Base-by-base conservation (phyloP, 2,329 filamentous ascomycete genomes). In the Beauveria sp. region DNA sequence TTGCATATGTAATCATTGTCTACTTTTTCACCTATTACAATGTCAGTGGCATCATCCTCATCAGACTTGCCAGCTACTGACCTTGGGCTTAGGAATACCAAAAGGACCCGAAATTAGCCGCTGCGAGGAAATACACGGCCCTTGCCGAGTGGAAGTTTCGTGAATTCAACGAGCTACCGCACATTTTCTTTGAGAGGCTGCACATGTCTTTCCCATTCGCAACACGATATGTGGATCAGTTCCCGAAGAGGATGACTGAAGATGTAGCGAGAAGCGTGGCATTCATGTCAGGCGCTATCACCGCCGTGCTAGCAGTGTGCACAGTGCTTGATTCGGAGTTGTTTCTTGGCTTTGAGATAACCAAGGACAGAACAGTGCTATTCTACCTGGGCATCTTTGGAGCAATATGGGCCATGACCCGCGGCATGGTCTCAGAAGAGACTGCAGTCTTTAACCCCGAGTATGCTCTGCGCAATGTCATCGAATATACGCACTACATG, bases 81-180 rank as follows among this genome's bases (percentile, higher is more conserved):
- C 5, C 3, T 16, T 7, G 22, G 10, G 38, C 49, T 3, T 64
- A 91, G 88, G 93, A 99, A 78, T 97, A 96, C 71, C 92, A 96
- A 75, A 96, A 93, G 70, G 96, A 97, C 65, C 93, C 91, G 0
- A 88, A 92, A 65, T 84, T 96, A 43, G 89, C 90, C n/a, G 88
- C 91, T 9, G 73, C 74, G 18, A 87, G 95, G 46, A 88, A 92
- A 66, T 99, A 97, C 71, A 98, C 93, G 0, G 90, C 92, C 1
- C 83, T 96, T 56, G 95, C 95, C 0, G 90, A 96, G 72, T 99
- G 95, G 95, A 98, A 97, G 69, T 97, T 99, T 65, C 88, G 95
- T 53, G 93, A 98, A 72, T 99, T 98, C 81, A 99, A 99, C 69
- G 95, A 99, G 73, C 81, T 99, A 1, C 88, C 89, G 62, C 95